These are phyloP conservation scores for Diaporthe sp. DNA, from an alignment of 2,329 filamentous ascomycete genomes.

Conservation along the genomic window DNA sequence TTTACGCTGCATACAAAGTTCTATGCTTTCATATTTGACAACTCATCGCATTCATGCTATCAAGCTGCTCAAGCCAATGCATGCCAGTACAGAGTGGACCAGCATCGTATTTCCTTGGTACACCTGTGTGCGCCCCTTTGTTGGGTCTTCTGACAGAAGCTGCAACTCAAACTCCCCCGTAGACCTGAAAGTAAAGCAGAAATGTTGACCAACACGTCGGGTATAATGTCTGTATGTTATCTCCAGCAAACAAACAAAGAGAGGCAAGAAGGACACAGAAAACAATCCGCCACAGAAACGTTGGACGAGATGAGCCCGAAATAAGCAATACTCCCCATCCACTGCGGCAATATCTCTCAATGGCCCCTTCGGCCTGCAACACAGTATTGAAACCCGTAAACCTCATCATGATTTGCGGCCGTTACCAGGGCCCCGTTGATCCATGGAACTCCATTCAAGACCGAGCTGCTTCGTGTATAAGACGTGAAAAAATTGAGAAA, in stretches of 20 bases:
- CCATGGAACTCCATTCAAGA: constrained; percentile 12
- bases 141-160: not conserved
- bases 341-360: not conserved
- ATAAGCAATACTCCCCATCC: not conserved
- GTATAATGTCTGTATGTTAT: constrained; percentile 40
- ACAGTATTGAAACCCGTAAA: not conserved
- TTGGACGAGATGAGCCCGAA: not conserved
- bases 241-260: constrained; percentile 36
- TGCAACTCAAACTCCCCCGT: constrained; percentile 4
- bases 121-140: not conserved
- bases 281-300: not conserved
- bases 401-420: not conserved
- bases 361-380: not conserved
- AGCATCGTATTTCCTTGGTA: not conserved
- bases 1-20: not conserved
- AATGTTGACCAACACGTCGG: constrained; percentile 33
- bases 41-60: constrained; percentile 31
- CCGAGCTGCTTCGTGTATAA: not conserved
- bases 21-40: not conserved
- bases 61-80: constrained; percentile 27
- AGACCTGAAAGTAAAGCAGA: constrained; percentile 29
- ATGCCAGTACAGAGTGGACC: not conserved
- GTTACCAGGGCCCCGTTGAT: not conserved
- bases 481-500: not conserved
- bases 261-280: constrained; percentile 5